A percentile compares a stretch with the other conserved stretches of the same genome.
phyloP scores from a whole-genome alignment of 2,329 filamentous ascomycete genomes.

The Pseudogymnoascus sp. region DNA sequence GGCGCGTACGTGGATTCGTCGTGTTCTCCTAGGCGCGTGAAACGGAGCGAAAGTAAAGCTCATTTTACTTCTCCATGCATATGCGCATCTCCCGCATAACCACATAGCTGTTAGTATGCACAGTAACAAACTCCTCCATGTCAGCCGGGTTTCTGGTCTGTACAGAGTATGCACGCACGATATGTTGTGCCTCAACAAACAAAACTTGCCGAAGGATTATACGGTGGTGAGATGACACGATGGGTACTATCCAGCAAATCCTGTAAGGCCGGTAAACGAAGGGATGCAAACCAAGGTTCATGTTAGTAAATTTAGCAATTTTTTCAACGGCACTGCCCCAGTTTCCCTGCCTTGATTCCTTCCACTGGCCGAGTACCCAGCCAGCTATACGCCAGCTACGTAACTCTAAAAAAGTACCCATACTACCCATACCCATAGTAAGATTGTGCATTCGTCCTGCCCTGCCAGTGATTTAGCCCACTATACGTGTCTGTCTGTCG shows the following conservation, averaged over 20 bases:
- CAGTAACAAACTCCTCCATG: too few relatives aligned
- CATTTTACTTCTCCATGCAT: conserved; percentile 7
- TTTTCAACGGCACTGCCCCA: background rate
- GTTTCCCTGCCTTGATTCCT: conserved; percentile 2
- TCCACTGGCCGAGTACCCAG: background rate
- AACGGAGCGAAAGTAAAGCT: conserved; percentile 1
- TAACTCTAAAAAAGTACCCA: too few relatives aligned
- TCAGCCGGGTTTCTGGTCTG: background rate
- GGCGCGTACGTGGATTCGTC: background rate
- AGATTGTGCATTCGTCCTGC: conserved; percentile 5
- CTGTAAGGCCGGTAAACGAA: background rate
- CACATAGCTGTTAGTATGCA: background rate
- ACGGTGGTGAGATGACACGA: too few relatives aligned
- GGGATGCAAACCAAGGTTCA: background rate
- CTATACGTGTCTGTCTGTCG: background rate
- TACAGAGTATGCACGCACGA: background rate
- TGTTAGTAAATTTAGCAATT: conserved; percentile 3
- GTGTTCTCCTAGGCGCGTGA: background rate
- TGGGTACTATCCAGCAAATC: background rate
- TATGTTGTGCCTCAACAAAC: background rate
- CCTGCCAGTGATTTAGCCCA: background rate
- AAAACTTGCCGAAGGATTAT: too few relatives aligned
- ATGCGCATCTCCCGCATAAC: conserved; percentile 6
- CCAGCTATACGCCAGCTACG: background rate
- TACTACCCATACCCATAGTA: too few relatives aligned